Percentiles rank a stretch among this genome's conserved stretches.
Evolutionary conservation across 2,329 filamentous ascomycete genomes (phyloP).

Genomic region (Aureobasidium lini): DNA sequence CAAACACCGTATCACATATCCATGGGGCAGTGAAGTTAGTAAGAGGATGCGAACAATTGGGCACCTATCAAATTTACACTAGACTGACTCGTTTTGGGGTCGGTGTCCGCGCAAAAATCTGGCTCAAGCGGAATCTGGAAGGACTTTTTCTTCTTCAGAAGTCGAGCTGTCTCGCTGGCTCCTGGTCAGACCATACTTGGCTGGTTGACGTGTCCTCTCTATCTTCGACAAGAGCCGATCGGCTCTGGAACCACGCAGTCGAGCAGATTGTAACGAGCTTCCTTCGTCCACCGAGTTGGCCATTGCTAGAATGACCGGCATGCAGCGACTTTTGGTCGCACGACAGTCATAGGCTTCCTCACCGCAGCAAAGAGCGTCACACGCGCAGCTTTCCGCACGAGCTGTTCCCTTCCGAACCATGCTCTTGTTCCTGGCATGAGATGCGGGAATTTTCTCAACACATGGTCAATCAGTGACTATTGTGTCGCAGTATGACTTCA

Average conservation of each 20-base stretch:
- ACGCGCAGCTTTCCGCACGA: constrained; percentile 7
- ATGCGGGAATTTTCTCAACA: neutral
- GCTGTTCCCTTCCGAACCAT: neutral
- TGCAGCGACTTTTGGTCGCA: neutral
- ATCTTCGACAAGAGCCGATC: neutral
- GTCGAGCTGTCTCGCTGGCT: neutral
- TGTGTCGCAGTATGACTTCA: neutral
- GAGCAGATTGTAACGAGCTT: neutral
- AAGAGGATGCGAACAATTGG: too few relatives aligned
- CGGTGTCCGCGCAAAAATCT: too few relatives aligned
- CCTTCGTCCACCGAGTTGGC: neutral
- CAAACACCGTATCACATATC: too few relatives aligned
- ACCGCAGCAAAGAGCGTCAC: constrained; percentile 2
- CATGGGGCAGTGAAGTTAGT: too few relatives aligned
- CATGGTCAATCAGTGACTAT: neutral
- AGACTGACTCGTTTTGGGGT: too few relatives aligned
- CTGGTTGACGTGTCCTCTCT: neutral
- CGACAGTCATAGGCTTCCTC: constrained; percentile 7
- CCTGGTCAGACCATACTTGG: neutral
- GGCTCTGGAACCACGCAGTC: neutral
- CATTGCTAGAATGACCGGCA: neutral
- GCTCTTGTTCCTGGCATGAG: constrained; percentile 1
- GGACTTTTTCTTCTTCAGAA: too few relatives aligned
- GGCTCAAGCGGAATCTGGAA: too few relatives aligned
- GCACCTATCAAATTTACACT: too few relatives aligned